Percentiles rank a stretch among this genome's conserved stretches.
Evolutionary conservation across 768 basidiomycete species (phyloP).

Genomic region (Hygrocybe coccinea): DNA sequence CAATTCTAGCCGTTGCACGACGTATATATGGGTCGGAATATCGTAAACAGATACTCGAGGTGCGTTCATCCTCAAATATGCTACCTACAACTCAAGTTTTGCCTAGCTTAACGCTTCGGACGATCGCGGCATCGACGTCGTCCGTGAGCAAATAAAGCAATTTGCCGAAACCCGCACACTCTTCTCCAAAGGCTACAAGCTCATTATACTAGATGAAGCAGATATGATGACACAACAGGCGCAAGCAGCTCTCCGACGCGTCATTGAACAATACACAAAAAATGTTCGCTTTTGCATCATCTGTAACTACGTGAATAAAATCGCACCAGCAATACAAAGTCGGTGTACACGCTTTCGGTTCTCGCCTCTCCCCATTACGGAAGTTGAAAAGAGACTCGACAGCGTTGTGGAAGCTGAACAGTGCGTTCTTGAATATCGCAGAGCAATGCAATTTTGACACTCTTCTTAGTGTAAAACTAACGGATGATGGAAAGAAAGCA

Average conservation of each 20-base stretch:
- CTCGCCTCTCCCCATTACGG: conserved; percentile 78
- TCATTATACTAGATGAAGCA: conserved; percentile 98
- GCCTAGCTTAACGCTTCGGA: conserved; percentile 92
- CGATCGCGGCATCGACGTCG: conserved; percentile 97
- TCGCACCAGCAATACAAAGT: conserved; percentile 96
- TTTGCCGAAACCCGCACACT: conserved; percentile 95
- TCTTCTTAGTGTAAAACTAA: conserved; percentile 71
- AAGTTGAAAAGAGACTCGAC: conserved; percentile 80
- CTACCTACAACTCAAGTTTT: background rate
- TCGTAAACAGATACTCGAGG: conserved; percentile 91
- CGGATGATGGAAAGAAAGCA: conserved; percentile 80
- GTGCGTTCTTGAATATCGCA: conserved; percentile 39
- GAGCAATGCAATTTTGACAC: background rate
- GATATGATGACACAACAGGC: conserved; percentile 99
- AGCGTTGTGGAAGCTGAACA: conserved; percentile 78
- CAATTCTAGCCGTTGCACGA: conserved; percentile 91
- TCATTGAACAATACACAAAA: conserved; percentile 97
- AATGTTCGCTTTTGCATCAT: conserved; percentile 99
- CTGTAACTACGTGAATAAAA: conserved; percentile 99
- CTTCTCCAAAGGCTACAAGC: conserved; percentile 89
- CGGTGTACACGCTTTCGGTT: conserved; percentile 97
- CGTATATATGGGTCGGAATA: conserved; percentile 87
- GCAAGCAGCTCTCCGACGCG: conserved; percentile 91
- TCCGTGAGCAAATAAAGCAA: conserved; percentile 97
- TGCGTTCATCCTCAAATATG: conserved; percentile 24